Evolutionary conservation across 2,329 filamentous ascomycete species (phyloP).

Genomic region (Chaetomiaceae sp.): DNA sequence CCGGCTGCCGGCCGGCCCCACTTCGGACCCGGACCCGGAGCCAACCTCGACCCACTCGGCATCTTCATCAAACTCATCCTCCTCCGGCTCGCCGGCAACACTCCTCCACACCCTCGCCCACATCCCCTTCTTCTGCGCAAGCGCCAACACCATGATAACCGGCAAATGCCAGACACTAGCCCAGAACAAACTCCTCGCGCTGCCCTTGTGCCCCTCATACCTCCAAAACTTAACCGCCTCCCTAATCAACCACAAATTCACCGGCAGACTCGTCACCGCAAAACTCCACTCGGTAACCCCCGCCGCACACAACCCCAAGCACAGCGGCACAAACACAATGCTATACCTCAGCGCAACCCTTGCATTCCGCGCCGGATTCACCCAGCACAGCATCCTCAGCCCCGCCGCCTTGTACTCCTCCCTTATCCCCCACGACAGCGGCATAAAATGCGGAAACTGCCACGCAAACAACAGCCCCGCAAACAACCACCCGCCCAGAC

Average conservation of each 20-base stretch:
- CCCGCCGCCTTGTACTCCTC: constrained; percentile 78
- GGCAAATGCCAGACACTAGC: constrained; percentile 96
- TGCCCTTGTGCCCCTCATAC: constrained; percentile 71
- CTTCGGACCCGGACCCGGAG: background rate
- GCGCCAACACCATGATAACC: constrained; percentile 79
- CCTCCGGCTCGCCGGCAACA: constrained; percentile 53
- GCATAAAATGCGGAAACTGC: constrained; percentile 99
- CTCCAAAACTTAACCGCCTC: constrained; percentile 81
- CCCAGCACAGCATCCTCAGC: constrained; percentile 75
- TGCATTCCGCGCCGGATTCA: constrained; percentile 77
- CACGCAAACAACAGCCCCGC: constrained; percentile 83
- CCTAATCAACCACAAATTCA: constrained; percentile 80
- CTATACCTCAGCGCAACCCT: constrained; percentile 87
- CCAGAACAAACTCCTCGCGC: constrained; percentile 86
- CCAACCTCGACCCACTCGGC: constrained; percentile 8
- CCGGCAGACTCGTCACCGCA: constrained; percentile 69
- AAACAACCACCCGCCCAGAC: constrained; percentile 80
- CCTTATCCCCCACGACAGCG: constrained; percentile 80
- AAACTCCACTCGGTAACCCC: constrained; percentile 86
- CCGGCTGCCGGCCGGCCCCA: background rate
- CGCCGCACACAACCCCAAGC: constrained; percentile 69
- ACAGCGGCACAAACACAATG: constrained; percentile 80
- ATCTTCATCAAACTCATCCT: constrained; percentile 52
- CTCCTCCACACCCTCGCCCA: constrained; percentile 78
- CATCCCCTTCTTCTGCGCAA: constrained; percentile 90